Conservation (phyloP, 2,329 filamentous ascomycete genomes). For the Xylariomycetidae sp. region DNA sequence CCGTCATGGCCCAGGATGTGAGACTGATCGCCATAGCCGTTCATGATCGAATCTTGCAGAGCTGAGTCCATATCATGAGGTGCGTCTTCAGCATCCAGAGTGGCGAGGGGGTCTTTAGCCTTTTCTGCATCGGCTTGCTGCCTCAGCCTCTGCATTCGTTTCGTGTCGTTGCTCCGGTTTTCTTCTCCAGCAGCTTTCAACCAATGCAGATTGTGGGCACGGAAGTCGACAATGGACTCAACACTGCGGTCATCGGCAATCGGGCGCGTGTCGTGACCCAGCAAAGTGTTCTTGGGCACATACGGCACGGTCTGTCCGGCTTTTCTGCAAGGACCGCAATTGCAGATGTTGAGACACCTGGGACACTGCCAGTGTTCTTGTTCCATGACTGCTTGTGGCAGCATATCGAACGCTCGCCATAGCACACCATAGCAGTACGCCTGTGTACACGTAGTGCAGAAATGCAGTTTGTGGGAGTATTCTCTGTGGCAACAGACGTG, state of each 20-base stretch:
- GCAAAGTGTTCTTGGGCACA: constrained; percentile 75
- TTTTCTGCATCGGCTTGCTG: constrained; percentile 53
- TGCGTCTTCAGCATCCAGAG: constrained; percentile 21
- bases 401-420: constrained; percentile 84
- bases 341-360: constrained; percentile 79
- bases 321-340: constrained; percentile 72
- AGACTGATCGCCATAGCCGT: constrained; percentile 29
- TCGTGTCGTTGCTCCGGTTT: constrained; percentile 49
- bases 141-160: constrained; percentile 50
- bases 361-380: constrained; percentile 82
- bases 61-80: constrained; percentile 24
- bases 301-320: constrained; percentile 66
- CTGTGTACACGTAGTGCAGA: constrained; percentile 69
- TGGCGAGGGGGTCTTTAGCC: constrained; percentile 36
- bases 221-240: constrained; percentile 86
- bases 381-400: constrained; percentile 78
- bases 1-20: constrained; percentile 24
- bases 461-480: constrained; percentile 76
- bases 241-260: constrained; percentile 89
- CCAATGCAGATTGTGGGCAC: constrained; percentile 82
- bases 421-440: constrained; percentile 91
- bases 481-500: constrained; percentile 81
- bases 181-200: constrained; percentile 57
- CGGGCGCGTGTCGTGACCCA: constrained; percentile 86
- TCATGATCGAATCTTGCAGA: constrained; percentile 25